Evolutionary conservation across 2,329 filamentous ascomycete species (phyloP).

Genomic region (Capronia epimyces): DNA sequence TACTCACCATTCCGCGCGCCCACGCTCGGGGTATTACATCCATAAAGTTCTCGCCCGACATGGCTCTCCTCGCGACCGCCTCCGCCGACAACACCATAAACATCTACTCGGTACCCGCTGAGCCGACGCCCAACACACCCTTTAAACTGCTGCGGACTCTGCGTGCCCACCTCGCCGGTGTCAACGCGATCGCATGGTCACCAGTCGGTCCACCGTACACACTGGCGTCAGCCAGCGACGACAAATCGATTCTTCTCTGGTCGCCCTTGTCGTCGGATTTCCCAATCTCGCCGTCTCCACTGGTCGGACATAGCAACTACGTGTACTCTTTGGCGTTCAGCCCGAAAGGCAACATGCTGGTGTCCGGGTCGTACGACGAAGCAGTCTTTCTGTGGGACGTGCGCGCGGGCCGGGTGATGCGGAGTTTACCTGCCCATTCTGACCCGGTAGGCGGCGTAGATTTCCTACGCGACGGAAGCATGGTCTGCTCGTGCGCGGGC

Average conservation of each 20-base stretch:
- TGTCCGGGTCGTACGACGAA: constrained; percentile 93
- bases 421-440: constrained; percentile 85
- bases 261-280: constrained; percentile 59
- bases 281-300: constrained; percentile 43
- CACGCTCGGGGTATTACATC: constrained; percentile 65
- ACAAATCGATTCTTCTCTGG: constrained; percentile 94
- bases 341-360: constrained; percentile 96
- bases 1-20: constrained; percentile 34
- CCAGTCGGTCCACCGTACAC: constrained; percentile 68
- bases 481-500: constrained; percentile 85
- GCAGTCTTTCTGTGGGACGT: constrained; percentile 97
- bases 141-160: constrained; percentile 79
- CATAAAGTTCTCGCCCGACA: constrained; percentile 86
- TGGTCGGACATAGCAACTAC: constrained; percentile 92
- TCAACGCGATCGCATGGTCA: constrained; percentile 90
- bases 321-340: constrained; percentile 91
- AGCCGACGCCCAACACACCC: constrained; percentile 52
- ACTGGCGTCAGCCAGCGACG: constrained; percentile 86
- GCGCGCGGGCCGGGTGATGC: constrained; percentile 78
- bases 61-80: constrained; percentile 79
- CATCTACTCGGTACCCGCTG: constrained; percentile 55
- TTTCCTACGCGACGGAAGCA: constrained; percentile 83
- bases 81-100: constrained; percentile 88
- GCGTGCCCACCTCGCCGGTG: constrained; percentile 85
- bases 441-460: constrained; percentile 93